Percentiles rank a stretch among this genome's conserved stretches.
These are phyloP conservation scores for Beta corolliflora DNA, from an alignment of 179 eudicot species.

Conservation along the genomic window DNA sequence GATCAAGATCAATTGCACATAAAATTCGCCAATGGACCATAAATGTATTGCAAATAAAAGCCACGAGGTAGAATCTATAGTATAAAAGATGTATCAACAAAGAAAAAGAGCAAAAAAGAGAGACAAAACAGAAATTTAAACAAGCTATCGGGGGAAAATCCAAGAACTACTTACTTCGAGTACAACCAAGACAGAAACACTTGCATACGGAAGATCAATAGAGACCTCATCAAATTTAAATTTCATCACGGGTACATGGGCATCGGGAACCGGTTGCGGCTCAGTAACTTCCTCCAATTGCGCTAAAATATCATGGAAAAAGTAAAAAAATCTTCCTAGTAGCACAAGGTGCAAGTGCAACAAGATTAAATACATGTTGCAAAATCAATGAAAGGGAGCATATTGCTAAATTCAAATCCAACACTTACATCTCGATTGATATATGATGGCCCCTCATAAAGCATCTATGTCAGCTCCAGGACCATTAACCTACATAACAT, in stretches of 20 bases:
- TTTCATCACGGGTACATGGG: conserved; percentile 96
- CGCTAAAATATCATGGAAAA: conserved; percentile 58
- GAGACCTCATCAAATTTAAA: conserved; percentile 79
- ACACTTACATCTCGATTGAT: conserved; percentile 72
- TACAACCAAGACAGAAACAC: conserved; percentile 65
- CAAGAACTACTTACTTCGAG: conserved; percentile 65
- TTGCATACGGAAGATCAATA: conserved; percentile 82
- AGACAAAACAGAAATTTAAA: background rate
- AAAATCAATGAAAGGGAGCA: background rate
- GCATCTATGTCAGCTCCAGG: conserved; percentile 97
- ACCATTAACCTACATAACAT: conserved; percentile 70
- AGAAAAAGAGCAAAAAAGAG: too few species aligned
- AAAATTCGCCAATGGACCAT: background rate
- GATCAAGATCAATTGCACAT: background rate
- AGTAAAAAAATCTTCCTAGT: conserved; percentile 78
- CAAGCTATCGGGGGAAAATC: background rate
- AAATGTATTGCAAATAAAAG: background rate
- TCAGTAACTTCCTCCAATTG: conserved; percentile 78
- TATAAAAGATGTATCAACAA: background rate
- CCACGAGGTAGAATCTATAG: background rate
- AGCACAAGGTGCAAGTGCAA: conserved; percentile 18
- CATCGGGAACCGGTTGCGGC: conserved; percentile 88
- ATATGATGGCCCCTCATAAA: conserved; percentile 86
- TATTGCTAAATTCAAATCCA: background rate
- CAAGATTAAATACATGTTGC: background rate